phyloP scores from a whole-genome alignment of 1,139 yeast genomes.

The Blastobotrys proliferans region DNA sequence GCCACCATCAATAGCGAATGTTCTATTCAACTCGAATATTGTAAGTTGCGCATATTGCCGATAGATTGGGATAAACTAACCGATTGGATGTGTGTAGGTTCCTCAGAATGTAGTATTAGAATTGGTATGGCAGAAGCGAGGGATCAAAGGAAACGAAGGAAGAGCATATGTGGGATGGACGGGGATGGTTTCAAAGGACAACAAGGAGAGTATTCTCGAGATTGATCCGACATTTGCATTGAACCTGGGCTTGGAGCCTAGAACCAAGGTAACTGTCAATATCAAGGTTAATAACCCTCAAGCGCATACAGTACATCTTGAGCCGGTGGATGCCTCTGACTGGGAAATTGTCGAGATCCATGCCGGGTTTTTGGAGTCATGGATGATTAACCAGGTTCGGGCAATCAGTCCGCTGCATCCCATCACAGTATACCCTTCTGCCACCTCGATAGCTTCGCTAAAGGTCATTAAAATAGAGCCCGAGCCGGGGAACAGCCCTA shows the following conservation, averaged over 20 bases:
- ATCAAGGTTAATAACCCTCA: constrained; percentile 41
- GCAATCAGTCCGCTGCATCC: constrained; percentile 61
- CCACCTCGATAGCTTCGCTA: constrained; percentile 60
- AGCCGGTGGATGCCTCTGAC: constrained; percentile 72
- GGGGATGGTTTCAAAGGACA: constrained; percentile 49
- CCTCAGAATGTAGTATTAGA: constrained; percentile 63
- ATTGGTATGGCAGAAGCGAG: constrained; percentile 36
- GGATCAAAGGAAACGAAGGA: constrained; percentile 26
- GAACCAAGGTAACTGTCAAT: constrained; percentile 40
- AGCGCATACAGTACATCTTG: constrained; percentile 64
- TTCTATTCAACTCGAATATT: constrained; percentile 52
- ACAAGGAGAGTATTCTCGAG: constrained; percentile 45
- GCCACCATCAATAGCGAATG: constrained; percentile 49
- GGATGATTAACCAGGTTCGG: constrained; percentile 73
- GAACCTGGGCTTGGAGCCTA: constrained; percentile 43
- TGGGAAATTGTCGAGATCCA: constrained; percentile 91
- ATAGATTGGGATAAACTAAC: constrained; percentile 10
- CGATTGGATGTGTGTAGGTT: too few species aligned
- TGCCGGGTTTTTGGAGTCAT: constrained; percentile 71
- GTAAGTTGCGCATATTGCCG: constrained; percentile 27
- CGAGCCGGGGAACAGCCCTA: constrained; percentile 21
- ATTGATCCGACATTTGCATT: constrained; percentile 55
- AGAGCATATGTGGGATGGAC: constrained; percentile 73
- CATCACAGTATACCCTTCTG: constrained; percentile 68
- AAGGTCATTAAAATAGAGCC: constrained; percentile 62